Base-by-base conservation (phyloP, 768 basidiomycete genomes). In the Pisolithus tinctorius region DNA sequence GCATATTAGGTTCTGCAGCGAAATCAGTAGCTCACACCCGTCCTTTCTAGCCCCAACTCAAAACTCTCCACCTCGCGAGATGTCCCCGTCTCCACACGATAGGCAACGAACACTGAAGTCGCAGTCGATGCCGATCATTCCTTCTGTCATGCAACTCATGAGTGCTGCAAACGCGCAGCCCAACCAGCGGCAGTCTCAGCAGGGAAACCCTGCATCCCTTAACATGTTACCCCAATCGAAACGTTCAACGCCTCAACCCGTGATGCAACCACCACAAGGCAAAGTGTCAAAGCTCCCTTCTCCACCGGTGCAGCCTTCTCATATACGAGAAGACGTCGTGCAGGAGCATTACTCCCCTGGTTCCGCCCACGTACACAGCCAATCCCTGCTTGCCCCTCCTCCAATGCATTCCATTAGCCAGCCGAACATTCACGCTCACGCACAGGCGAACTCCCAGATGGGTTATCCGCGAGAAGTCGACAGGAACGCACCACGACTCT, bases 401-500 rank as follows among this genome's bases (percentile, higher is more conserved):
- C 72, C 69, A 16, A 25, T 49, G 4, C 69, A 69, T 48, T 52
- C 60, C 27, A 62, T 55, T 58, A 60, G 50, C 57, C 61, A 62
- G 8, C 55, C 66, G 53, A 69, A 63, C 59, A 58, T 58, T 38
- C 59, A 59, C 51, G 38, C 49, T 25, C 68, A 66, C 54, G 54
- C 65, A 45, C 68, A 63, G 55, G 66, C 55, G 51, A 65, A 63
- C 48, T 61, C 63, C 29, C 55, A 61, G 9, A 71, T 77, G 45
- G 80, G 79, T 34, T 83, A 83, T 50, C 76, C 84, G n/a, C 82
- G 86, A 9, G 79, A 84, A 1, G 74, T 83, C 46, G 76, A 77
- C 61, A 81, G 83, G 44, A 72, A 73, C 6, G 69, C 78, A 0
- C 73, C 76, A 4, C 77, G 74, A 27, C 83, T 85, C 61, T 74